phyloP scores from a whole-genome alignment of 2,329 filamentous ascomycete species.

The Monilinia aucupariae region DNA sequence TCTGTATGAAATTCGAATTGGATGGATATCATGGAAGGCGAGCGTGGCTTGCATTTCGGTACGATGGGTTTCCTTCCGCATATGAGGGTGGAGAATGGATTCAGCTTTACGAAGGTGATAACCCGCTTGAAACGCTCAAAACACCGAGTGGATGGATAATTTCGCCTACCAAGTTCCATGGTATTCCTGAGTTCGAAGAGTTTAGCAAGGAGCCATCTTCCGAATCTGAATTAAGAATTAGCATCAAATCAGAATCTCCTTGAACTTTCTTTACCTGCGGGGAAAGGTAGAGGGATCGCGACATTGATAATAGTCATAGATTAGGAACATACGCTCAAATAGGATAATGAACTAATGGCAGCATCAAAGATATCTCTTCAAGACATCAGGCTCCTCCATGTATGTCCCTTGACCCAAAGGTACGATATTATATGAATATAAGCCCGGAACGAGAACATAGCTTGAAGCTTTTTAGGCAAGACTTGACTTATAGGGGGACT shows the following conservation, averaged over 20 bases:
- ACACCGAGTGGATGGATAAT: not conserved
- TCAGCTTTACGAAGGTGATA: not conserved
- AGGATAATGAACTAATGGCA: not conserved
- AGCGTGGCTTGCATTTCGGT: slow-evolving; percentile 8
- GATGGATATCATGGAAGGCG: not conserved
- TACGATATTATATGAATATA: not conserved
- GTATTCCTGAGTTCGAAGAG: not conserved
- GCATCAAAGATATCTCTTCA: not conserved
- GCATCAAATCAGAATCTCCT: not conserved
- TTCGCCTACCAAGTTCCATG: not conserved
- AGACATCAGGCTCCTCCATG: not conserved
- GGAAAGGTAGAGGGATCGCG: too few relatives aligned
- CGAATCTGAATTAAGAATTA: not conserved
- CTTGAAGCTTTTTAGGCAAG: not conserved
- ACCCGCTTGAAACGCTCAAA: not conserved
- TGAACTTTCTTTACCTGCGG: not conserved
- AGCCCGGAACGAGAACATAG: not conserved
- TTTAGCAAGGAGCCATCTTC: not conserved
- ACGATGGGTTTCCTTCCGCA: not conserved
- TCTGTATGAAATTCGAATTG: slow-evolving; percentile 11
- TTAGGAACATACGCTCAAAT: not conserved
- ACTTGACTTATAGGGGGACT: not conserved
- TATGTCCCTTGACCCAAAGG: not conserved
- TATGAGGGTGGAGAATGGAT: slow-evolving; percentile 12
- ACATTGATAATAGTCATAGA: not conserved